A percentile compares a stretch with the other conserved stretches of the same genome.
Conservation (phyloP, 2,329 filamentous ascomycete genomes). For the Phaeosphaeria sp. region DNA sequence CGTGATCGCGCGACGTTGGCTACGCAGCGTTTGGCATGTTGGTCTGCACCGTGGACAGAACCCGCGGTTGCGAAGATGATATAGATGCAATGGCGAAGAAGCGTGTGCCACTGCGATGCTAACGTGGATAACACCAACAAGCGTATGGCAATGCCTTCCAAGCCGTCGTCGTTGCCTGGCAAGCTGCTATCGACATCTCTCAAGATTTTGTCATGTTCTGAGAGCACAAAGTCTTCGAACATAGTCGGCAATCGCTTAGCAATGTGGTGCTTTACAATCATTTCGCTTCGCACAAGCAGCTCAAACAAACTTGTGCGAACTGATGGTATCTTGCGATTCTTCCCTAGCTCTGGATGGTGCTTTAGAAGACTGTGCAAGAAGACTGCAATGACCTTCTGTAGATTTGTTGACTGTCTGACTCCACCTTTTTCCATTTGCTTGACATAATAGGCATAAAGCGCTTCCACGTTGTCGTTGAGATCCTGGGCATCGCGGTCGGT, state of each 20-base stretch:
- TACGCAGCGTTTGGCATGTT: slow-evolving; percentile 78
- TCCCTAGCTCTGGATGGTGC: slow-evolving; percentile 71
- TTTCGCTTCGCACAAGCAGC: slow-evolving; percentile 70
- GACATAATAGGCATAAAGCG: slow-evolving; percentile 82
- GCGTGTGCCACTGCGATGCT: slow-evolving; percentile 82
- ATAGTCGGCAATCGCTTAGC: slow-evolving; percentile 73
- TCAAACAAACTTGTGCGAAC: slow-evolving; percentile 75
- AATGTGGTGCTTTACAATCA: slow-evolving; percentile 78
- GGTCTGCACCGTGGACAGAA: slow-evolving; percentile 67
- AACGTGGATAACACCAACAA: slow-evolving; percentile 78
- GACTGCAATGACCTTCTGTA: slow-evolving; percentile 70
- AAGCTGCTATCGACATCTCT: slow-evolving; percentile 81
- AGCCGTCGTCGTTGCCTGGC: slow-evolving; percentile 73
- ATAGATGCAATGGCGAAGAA: slow-evolving; percentile 87
- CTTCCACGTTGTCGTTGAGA: slow-evolving; percentile 70
- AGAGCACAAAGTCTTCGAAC: slow-evolving; percentile 83
- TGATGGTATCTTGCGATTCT: slow-evolving; percentile 65
- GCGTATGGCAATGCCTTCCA: slow-evolving; percentile 85
- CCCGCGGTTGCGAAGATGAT: slow-evolving; percentile 92
- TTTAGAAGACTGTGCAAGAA: slow-evolving; percentile 76
- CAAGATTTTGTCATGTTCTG: slow-evolving; percentile 83
- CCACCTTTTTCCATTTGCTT: slow-evolving; percentile 70
- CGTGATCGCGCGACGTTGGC: slow-evolving; percentile 70
- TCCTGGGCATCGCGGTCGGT: slow-evolving; percentile 35
- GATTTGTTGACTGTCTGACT: slow-evolving; percentile 69